These are phyloP conservation scores for Venturia carpophila DNA, from an alignment of 2,329 filamentous ascomycete genomes.

Conservation along the genomic window DNA sequence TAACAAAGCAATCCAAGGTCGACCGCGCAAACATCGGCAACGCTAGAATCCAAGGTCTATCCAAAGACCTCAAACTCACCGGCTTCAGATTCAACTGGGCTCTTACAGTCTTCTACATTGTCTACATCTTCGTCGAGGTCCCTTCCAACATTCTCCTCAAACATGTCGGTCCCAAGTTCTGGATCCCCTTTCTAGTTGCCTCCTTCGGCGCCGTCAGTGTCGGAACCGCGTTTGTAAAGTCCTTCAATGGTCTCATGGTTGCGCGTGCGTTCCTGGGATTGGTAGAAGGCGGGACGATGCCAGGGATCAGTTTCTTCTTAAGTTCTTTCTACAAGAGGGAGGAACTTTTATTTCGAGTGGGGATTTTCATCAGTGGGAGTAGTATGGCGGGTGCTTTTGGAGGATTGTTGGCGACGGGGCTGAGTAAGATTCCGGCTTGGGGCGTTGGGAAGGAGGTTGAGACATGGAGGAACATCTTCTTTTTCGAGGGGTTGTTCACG, in stretches of 20 bases:
- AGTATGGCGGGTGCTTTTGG: conserved; percentile 52
- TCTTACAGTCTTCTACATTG: conserved; percentile 51
- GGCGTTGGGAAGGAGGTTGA: conserved; percentile 27
- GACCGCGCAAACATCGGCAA: conserved; percentile 42
- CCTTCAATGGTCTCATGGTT: conserved; percentile 41
- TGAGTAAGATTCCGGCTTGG: conserved; percentile 46
- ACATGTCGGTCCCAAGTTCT: conserved; percentile 45
- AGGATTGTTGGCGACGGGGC: conserved; percentile 47
- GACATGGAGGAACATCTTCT: conserved; percentile 53
- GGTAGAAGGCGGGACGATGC: conserved; percentile 52
- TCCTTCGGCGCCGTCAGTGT: conserved; percentile 50
- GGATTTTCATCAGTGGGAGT: conserved; percentile 49
- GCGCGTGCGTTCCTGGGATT: conserved; percentile 45
- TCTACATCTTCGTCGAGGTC: conserved; percentile 49
- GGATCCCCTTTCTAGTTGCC: conserved; percentile 46
- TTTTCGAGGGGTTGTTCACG: conserved; percentile 54
- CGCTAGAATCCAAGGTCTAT: conserved; percentile 49
- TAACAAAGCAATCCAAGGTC: conserved; percentile 13
- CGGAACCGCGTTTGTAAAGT: conserved; percentile 46
- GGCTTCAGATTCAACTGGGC: conserved; percentile 51
- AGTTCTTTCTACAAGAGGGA: conserved; percentile 50
- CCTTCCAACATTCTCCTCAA: conserved; percentile 51
- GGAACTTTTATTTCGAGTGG: conserved; percentile 49
- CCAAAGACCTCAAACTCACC: conserved; percentile 40
- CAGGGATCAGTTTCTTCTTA: conserved; percentile 50